Evolutionary conservation across 2,329 filamentous ascomycete species (phyloP), one percentile per base, ranked within the genome.

Genomic region (Arthrobotrys entomopaga): DNA sequence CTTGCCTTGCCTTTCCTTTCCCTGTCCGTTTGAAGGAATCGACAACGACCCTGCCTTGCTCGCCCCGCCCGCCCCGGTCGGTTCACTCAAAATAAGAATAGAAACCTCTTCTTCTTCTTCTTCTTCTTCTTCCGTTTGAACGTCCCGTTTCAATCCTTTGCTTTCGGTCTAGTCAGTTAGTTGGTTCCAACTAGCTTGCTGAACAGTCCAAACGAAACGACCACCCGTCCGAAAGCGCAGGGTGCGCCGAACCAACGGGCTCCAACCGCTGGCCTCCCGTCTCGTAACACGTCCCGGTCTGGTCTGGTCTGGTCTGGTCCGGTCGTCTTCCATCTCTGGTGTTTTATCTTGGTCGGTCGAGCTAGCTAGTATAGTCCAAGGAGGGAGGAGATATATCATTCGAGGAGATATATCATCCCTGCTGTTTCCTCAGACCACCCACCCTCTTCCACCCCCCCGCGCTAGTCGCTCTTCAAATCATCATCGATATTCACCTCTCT

Each of bases 221-320:
- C n/a, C 5, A 5, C 6, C 29, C 29, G 29, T 19, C 60, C 29
- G 54, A 66, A 50, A 63, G 49, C 24, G 46, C 57, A 67, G 40
- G 46, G 64, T 59, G 63, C 52, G 58, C 58, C 56, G 65, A 46
- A 69, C 69, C 57, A 66, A 73, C 69, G 48, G 65, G 61, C 69
- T 66, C 49, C 61, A 73, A 63, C 69, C 54, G 61, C 61, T 48
- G 20, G 46, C 61, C 19, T 56, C 46, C 38, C 61, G 54, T 48
- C 61, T 46, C 69, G 56, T 65, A 73, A 65, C 69, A 73, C 69
- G 69, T 66, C 61, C 50, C n/a, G 42, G 42, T 46, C 15, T 46
- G 6, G 13, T 19, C n/a, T n/a, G n/a, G n/a, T n/a, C n/a, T n/a
- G n/a, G n/a, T n/a, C n/a, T n/a, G n/a, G n/a, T n/a, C n/a, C n/a